Conservation (phyloP, 179 eudicot species). For the Corrigiola litoralis region DNA sequence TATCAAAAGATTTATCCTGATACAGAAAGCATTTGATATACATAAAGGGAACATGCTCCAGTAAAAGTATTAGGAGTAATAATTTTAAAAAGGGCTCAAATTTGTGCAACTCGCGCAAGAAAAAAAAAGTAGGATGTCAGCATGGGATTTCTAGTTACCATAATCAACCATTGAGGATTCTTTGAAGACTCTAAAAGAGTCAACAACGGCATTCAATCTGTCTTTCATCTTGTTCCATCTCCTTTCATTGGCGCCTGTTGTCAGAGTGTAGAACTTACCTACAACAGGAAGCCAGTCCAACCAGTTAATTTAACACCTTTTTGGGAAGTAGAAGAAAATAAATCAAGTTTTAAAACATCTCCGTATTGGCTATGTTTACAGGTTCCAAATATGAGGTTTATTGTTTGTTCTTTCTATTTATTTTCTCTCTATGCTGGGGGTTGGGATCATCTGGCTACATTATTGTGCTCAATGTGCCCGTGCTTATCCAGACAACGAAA, state of each 20-base stretch:
- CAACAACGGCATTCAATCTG: slow-evolving; percentile 65
- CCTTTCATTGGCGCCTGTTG: slow-evolving; percentile 95
- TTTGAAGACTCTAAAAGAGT: slow-evolving; percentile 83
- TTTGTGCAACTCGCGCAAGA: slow-evolving; percentile 31
- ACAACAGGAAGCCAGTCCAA: slow-evolving; percentile 17
- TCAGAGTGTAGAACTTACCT: slow-evolving; percentile 91
- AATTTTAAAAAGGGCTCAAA: slow-evolving; percentile 7
- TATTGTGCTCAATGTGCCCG: background rate
- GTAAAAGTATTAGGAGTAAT: slow-evolving; percentile 15
- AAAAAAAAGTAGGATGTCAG: slow-evolving; percentile 27
- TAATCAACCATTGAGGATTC: slow-evolving; percentile 55
- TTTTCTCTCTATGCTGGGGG: background rate
- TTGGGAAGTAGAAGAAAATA: background rate
- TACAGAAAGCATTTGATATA: slow-evolving; percentile 13
- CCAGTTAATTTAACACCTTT: background rate
- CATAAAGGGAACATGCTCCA: slow-evolving; percentile 6
- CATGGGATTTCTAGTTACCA: slow-evolving; percentile 26
- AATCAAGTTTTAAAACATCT: too few relatives aligned
- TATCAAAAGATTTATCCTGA: slow-evolving; percentile 1
- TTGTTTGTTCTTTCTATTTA: background rate
- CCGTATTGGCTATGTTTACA: background rate
- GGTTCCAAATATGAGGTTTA: background rate
- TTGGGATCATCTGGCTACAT: background rate
- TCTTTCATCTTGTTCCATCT: slow-evolving; percentile 99
- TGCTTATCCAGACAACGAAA: background rate